Conservation (phyloP, 2,329 filamentous ascomycete species). For the Nigrograna mackinnonii region DNA sequence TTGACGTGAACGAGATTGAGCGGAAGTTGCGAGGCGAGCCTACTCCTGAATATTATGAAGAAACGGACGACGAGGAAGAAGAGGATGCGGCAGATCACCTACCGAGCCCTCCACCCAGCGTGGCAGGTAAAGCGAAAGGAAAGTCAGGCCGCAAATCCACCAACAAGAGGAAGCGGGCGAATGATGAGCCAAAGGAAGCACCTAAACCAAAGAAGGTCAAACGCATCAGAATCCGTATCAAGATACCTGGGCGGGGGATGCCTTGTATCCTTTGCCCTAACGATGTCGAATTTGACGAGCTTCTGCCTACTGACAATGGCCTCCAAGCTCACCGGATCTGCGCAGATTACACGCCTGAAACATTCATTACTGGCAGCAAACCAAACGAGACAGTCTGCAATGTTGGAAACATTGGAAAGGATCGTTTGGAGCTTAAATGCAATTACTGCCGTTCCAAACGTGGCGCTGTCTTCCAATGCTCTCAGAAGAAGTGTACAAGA, state of each 20-base stretch:
- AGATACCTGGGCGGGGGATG: slow-evolving; percentile 71
- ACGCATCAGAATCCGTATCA: slow-evolving; percentile 71
- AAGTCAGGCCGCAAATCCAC: slow-evolving; percentile 74
- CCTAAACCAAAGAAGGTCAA: slow-evolving; percentile 73
- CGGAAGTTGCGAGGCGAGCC: slow-evolving; percentile 87
- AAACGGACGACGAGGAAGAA: slow-evolving; percentile 71
- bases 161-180: slow-evolving; percentile 50
- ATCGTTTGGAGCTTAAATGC: slow-evolving; percentile 88
- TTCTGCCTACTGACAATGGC: slow-evolving; percentile 87
- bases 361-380: slow-evolving; percentile 75
- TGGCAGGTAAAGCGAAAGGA: slow-evolving; percentile 70
- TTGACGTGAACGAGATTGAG: slow-evolving; percentile 94
- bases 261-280: slow-evolving; percentile 94
- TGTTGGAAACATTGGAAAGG: slow-evolving; percentile 80
- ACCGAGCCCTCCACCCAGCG: slow-evolving; percentile 77
- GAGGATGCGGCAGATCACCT: slow-evolving; percentile 64
- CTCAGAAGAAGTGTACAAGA: slow-evolving; percentile 88
- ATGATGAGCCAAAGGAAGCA: slow-evolving; percentile 43
- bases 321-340: slow-evolving; percentile 86
- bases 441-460: slow-evolving; percentile 92
- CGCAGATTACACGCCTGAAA: slow-evolving; percentile 89
- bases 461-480: slow-evolving; percentile 97
- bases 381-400: slow-evolving; percentile 77
- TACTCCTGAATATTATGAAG: slow-evolving; percentile 78
- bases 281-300: slow-evolving; percentile 76